These are phyloP conservation scores for Raphidocelis subcapitata DNA, from an alignment of 139 green algal genomes.

Conservation along the genomic window DNA sequence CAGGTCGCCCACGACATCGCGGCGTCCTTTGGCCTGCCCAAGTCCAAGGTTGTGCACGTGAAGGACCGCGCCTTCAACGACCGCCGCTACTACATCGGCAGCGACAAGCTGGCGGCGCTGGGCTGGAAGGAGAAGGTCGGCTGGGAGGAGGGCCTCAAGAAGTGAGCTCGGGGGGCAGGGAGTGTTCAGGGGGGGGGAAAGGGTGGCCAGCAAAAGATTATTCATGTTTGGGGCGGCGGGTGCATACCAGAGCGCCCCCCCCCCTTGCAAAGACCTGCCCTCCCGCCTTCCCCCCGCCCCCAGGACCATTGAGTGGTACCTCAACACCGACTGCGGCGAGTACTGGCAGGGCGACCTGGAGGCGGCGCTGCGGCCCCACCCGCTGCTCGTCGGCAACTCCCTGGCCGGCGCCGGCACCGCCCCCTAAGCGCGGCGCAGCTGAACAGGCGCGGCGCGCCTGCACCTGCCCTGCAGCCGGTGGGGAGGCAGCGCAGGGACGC, in stretches of 20 bases:
- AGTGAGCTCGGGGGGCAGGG: conserved; percentile 14
- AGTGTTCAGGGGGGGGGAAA: no score
- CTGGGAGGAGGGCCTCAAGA: conserved; percentile 92
- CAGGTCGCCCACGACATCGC: conserved; percentile 57
- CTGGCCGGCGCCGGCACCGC: neutral
- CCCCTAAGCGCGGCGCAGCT: no score
- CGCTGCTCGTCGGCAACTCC: conserved; percentile 34
- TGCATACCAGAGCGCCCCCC: no score
- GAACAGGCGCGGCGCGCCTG: no score
- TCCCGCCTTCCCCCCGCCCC: no score
- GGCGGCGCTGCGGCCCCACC: conserved; percentile 67
- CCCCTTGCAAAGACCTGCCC: no score
- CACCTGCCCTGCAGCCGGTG: no score
- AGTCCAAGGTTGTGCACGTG: conserved; percentile 52
- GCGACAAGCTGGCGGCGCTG: conserved; percentile 86
- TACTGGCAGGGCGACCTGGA: conserved; percentile 88
- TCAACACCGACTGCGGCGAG: conserved; percentile 45
- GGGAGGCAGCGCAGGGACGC: no score
- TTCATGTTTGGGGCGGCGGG: no score
- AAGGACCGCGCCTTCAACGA: conserved; percentile 92
- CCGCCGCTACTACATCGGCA: conserved; percentile 93
- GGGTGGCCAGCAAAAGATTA: no score
- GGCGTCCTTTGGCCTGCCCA: conserved; percentile 52
- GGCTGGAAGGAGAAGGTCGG: conserved; percentile 87
- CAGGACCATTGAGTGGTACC: conserved; percentile 33